Base-by-base conservation (phyloP, 768 basidiomycete genomes). In the Phaeotremella skinneri region DNA sequence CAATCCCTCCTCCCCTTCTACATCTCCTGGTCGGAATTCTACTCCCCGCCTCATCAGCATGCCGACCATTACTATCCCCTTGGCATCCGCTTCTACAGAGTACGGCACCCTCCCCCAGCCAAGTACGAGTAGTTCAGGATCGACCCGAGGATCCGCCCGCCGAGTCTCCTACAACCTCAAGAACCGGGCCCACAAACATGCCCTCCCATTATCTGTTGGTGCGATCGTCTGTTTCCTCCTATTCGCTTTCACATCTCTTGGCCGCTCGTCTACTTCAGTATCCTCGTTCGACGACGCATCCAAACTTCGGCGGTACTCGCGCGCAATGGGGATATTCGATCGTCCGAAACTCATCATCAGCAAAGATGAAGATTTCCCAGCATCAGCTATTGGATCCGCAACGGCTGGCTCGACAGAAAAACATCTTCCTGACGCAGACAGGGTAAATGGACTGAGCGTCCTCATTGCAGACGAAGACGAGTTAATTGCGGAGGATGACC, bases 401-500 rank as follows among this genome's bases (percentile, higher is more conserved):
- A 17, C 34, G 7, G 43, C 13, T 21, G 21, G 43, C 34, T 37
- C 34, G 50, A 20, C 42, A 52, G 27, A 34, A 37, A n/a, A 27
- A 17, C 51, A 53, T 27, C 32, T 31, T 27, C 61, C 61, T 6
- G 61, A 56, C 17, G 31, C 7, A 4, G 52, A 58, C 2, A 14
- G 29, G 2, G 50, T 45, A 23, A 65, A 69, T 42, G 71, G 69
- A 25, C 43, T 68, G 16, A 64, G 59, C 2, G 41, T 66, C n/a
- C 47, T 68, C 16, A 47, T 53, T 21, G 41, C 57, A 27, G 63
- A 68, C 50, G 66, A 66, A 47, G 72, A 74, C 5, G 72, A 74
- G 32, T 52, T 71, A 17, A 62, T 74, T 17, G 69, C 69, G 0
- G 72, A 74, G 43, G 72, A 74, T 41, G 72, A 74, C 48, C 47